Conservation (phyloP, 257 asterid species). For the Petrea volubilis region DNA sequence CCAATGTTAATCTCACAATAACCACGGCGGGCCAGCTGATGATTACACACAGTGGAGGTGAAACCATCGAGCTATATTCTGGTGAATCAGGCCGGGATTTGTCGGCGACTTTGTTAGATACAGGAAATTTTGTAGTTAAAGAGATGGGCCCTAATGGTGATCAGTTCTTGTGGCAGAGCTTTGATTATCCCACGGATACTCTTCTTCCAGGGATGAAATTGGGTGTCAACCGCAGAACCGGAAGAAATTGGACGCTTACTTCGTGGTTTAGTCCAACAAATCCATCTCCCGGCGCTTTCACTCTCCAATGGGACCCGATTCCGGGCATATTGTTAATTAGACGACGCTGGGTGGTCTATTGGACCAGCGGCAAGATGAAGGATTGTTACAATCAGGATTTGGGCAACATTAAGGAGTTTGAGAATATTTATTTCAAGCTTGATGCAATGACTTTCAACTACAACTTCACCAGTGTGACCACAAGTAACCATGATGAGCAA, state of each 20-base stretch:
- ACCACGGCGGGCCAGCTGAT: conserved; percentile 28
- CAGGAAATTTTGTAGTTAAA: conserved; percentile 43
- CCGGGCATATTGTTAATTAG: conserved; percentile 31
- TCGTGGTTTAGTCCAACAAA: conserved; percentile 41
- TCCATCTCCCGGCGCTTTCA: conserved; percentile 49
- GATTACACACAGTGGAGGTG: conserved; percentile 19
- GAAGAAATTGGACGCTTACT: conserved; percentile 38
- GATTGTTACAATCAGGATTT: not conserved
- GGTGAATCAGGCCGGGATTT: conserved; percentile 23
- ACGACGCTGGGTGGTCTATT: conserved; percentile 28
- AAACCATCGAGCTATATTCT: conserved; percentile 11
- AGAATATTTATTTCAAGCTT: not conserved
- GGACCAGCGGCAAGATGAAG: conserved; percentile 42
- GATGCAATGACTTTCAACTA: conserved; percentile 7
- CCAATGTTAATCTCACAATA: conserved; percentile 29
- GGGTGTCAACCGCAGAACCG: conserved; percentile 39
- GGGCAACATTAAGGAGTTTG: conserved; percentile 17
- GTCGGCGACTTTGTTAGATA: conserved; percentile 35
- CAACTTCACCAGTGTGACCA: conserved; percentile 22
- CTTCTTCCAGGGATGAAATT: conserved; percentile 64
- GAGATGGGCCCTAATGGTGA: conserved; percentile 10
- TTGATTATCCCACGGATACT: conserved; percentile 55
- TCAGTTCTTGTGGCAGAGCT: conserved; percentile 47
- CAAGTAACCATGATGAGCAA: conserved; percentile 19
- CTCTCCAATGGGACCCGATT: conserved; percentile 39